These are phyloP conservation scores for Erodium chrysanthum DNA, from an alignment of 441 rosid genomes.

Conservation along the genomic window DNA sequence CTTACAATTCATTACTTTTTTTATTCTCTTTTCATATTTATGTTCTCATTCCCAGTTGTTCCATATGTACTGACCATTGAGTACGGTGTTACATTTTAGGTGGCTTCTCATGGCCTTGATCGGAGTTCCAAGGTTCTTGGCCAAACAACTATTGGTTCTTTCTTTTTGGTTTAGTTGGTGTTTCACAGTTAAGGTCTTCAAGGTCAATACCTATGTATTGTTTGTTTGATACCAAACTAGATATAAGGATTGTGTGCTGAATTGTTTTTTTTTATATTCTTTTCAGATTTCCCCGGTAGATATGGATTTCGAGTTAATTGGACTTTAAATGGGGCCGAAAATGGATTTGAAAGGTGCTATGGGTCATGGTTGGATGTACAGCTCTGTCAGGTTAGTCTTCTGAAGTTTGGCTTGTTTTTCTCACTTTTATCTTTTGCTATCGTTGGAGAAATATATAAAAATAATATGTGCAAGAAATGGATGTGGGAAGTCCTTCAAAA, in stretches of 20 bases:
- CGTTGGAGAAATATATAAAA: not conserved
- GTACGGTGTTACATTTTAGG: conserved; percentile 30
- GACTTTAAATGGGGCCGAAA: conserved; percentile 6
- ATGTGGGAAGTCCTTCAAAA: not conserved
- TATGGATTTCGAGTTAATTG: conserved; percentile 3
- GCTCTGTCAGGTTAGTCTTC: conserved; percentile 22
- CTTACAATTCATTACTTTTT: conserved; percentile 12
- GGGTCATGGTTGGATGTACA: conserved; percentile 18
- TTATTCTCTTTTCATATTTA: conserved; percentile 10
- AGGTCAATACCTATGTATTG: not conserved
- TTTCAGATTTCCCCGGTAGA: conserved; percentile 4
- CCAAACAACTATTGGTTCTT: conserved; percentile 52
- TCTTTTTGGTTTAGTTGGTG: conserved; percentile 34
- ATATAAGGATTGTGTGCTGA: not conserved
- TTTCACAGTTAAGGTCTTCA: conserved; percentile 7
- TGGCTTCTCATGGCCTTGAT: conserved; percentile 94
- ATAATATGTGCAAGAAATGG: not conserved
- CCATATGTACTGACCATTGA: not conserved
- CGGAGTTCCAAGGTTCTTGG: conserved; percentile 67
- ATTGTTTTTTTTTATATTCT: not conserved
- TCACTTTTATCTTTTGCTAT: not conserved
- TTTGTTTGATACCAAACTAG: not conserved
- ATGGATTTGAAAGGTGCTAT: conserved; percentile 7
- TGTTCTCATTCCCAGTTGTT: conserved; percentile 12
- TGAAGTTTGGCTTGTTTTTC: not conserved